These are phyloP conservation scores for Cichorium intybus DNA, from an alignment of 140 eudicot genomes.

Conservation along the genomic window DNA sequence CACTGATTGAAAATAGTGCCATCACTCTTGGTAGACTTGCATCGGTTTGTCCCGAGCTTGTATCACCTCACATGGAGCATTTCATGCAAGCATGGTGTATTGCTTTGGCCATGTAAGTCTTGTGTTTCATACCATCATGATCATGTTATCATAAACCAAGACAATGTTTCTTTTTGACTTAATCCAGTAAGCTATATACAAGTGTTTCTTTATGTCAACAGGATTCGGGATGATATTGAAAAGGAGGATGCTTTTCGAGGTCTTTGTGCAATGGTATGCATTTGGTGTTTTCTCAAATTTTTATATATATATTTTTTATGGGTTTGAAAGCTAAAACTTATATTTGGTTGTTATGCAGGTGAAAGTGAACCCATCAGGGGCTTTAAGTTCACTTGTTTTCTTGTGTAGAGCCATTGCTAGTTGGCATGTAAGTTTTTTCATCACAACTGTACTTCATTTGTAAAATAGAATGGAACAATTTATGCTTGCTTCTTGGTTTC, in stretches of 20 bases:
- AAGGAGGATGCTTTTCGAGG: slow-evolving; percentile 99
- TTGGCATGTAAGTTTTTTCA: slow-evolving; percentile 75
- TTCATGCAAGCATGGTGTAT: slow-evolving; percentile 93
- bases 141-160: no score
- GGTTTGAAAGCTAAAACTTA: slow-evolving; percentile 14
- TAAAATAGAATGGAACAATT: no score
- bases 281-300: not conserved
- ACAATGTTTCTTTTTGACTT: no score
- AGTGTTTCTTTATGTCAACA: slow-evolving; percentile 25
- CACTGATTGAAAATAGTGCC: slow-evolving; percentile 89
- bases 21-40: slow-evolving; percentile 89
- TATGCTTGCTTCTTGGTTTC: slow-evolving; percentile 4
- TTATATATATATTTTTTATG: no score
- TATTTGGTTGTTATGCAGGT: slow-evolving; percentile 51
- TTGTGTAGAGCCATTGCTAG: slow-evolving; percentile 88
- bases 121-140: no score
- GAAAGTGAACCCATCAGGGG: slow-evolving; percentile 87
- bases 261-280: slow-evolving; percentile 78
- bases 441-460: no score
- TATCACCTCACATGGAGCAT: slow-evolving; percentile 95
- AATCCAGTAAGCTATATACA: no score
- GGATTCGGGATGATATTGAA: slow-evolving; percentile 97
- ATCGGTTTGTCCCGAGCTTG: slow-evolving; percentile 93
- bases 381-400: slow-evolving; percentile 73
- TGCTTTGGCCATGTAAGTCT: slow-evolving; percentile 70